Percentiles rank a stretch among this genome's conserved stretches.
These are phyloP conservation scores for Haplosporangium sp. DNA, from an alignment of 371 early-diverging fungal species.

Conservation along the genomic window DNA sequence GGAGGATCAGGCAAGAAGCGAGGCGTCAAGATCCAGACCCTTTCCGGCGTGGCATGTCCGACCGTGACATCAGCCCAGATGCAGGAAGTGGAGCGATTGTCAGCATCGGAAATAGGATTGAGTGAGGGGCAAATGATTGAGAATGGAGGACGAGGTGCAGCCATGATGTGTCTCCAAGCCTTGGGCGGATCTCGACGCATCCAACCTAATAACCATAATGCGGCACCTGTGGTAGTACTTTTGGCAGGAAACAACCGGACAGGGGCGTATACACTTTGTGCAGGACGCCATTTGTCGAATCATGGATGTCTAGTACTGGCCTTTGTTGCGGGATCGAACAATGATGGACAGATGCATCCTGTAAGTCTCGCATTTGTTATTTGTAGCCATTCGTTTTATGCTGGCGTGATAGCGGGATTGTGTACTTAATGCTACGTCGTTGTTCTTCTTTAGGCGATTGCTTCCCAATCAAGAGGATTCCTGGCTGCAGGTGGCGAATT, in stretches of 20 bases:
- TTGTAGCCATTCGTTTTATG: too few species aligned
- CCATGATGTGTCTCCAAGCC: slow-evolving; percentile 74
- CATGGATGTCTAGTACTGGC: slow-evolving; percentile 77
- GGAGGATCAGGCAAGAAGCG: slow-evolving; percentile 36
- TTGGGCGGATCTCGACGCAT: slow-evolving; percentile 79
- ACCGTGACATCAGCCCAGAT: slow-evolving; percentile 70
- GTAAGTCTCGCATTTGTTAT: slow-evolving; percentile 14
- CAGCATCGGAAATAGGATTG: slow-evolving; percentile 69
- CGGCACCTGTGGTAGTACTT: slow-evolving; percentile 75
- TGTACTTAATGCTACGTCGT: not conserved
- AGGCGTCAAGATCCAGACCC: slow-evolving; percentile 60
- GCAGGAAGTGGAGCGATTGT: slow-evolving; percentile 67
- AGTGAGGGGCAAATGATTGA: slow-evolving; percentile 80
- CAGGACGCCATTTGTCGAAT: slow-evolving; percentile 79
- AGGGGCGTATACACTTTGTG: slow-evolving; percentile 77
- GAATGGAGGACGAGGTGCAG: slow-evolving; percentile 82
- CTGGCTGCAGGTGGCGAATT: slow-evolving; percentile 38
- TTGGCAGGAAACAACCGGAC: slow-evolving; percentile 78
- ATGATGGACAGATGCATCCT: slow-evolving; percentile 29
- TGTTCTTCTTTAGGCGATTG: slow-evolving; percentile 19
- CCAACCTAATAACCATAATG: slow-evolving; percentile 75
- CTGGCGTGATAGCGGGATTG: not conserved
- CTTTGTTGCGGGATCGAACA: slow-evolving; percentile 64
- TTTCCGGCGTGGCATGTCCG: slow-evolving; percentile 64
- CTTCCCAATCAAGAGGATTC: slow-evolving; percentile 35